A percentile compares a stretch with the other conserved stretches of the same genome.
These are phyloP conservation scores for Sclerotinia sclerotiorum DNA, from an alignment of 2,329 filamentous ascomycete genomes.

Conservation along the genomic window DNA sequence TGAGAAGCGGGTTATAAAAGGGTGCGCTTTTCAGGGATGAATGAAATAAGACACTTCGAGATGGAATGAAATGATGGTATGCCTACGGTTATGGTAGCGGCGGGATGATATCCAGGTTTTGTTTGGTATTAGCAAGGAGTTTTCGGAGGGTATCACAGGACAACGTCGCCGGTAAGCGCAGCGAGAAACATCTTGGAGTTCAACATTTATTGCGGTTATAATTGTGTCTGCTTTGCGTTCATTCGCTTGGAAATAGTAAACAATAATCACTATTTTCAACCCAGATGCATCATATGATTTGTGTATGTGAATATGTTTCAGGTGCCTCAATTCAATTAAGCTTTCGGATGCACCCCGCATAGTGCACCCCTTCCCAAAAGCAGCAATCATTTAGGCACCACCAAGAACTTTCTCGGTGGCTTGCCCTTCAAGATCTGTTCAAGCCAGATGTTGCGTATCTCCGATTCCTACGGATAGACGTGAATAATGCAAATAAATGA, in stretches of 20 bases:
- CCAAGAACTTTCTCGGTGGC: neutral
- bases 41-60: neutral
- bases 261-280: neutral
- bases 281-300: neutral
- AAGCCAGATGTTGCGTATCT: neutral
- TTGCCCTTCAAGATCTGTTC: neutral
- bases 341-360: neutral
- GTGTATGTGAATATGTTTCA: constrained; percentile 6
- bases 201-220: neutral
- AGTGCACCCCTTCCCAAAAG: neutral
- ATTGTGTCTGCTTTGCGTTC: neutral
- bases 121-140: neutral
- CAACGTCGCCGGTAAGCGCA: neutral
- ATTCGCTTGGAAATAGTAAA: neutral
- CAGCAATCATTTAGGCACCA: neutral
- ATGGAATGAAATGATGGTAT: neutral
- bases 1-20: neutral
- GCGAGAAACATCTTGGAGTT: neutral
- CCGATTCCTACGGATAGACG: too few relatives aligned
- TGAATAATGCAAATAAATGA: neutral
- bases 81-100: neutral
- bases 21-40: neutral
- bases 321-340: neutral
- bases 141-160: constrained; percentile 1
- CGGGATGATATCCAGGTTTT: neutral